A percentile compares a stretch with the other conserved stretches of the same genome.
Evolutionary conservation across 2,329 filamentous ascomycete species (phyloP).

Genomic region (Paecilomyces dactylethromorphus): DNA sequence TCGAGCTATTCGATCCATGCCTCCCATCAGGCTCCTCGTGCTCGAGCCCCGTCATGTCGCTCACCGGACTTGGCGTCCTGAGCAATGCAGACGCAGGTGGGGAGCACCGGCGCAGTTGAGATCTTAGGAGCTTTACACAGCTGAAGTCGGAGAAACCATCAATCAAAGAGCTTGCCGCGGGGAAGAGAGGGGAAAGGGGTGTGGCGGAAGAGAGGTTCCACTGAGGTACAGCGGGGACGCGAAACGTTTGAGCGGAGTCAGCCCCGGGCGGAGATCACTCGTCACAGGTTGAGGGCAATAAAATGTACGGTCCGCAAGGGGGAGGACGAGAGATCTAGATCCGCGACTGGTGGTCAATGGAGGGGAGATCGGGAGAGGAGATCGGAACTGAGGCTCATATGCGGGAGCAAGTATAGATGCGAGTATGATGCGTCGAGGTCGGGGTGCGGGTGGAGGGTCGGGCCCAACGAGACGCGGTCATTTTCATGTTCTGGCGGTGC

Average conservation of each 20-base stretch:
- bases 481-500: background rate
- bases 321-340: conserved; percentile 2
- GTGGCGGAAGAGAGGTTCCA: conserved; percentile 3
- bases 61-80: background rate
- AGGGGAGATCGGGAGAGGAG: background rate
- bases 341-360: background rate
- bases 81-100: background rate
- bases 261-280: background rate
- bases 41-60: conserved; percentile 27
- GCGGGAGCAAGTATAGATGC: background rate
- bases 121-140: background rate
- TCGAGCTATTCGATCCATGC: conserved; percentile 36
- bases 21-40: conserved; percentile 26
- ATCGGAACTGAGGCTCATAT: background rate
- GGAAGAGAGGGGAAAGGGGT: background rate
- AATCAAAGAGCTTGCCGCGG: background rate
- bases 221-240: background rate
- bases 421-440: background rate
- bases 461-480: background rate
- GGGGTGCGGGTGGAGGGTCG: background rate
- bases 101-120: background rate
- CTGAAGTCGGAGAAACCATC: background rate
- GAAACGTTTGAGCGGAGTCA: background rate
- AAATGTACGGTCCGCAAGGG: conserved; percentile 3
- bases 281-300: background rate